A percentile compares a stretch with the other conserved stretches of the same genome.
These are phyloP conservation scores for Teratosphaeria pseudoeucalypti DNA, from an alignment of 2,329 filamentous ascomycete species.

Conservation along the genomic window DNA sequence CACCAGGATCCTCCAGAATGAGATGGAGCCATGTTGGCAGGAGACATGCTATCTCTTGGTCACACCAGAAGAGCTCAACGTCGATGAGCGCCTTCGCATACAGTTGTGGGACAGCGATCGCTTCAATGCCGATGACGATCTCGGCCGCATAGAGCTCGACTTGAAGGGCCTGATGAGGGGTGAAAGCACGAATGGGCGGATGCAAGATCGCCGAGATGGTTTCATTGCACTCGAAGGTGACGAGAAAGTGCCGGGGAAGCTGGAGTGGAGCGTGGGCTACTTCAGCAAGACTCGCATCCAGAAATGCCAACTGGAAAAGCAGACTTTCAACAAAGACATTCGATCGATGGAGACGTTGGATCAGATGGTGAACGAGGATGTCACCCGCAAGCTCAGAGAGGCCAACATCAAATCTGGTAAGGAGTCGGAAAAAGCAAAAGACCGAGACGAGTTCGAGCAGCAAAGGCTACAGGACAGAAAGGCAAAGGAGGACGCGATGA, in stretches of 20 bases:
- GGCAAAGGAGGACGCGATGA: constrained; percentile 47
- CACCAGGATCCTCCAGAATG: constrained; percentile 53
- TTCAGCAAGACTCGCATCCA: constrained; percentile 58
- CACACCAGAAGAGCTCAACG: constrained; percentile 60
- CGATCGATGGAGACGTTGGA: constrained; percentile 49
- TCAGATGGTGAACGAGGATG: constrained; percentile 43
- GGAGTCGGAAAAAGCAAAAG: constrained; percentile 4
- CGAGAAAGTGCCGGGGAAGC: constrained; percentile 57
- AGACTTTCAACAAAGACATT: constrained; percentile 50
- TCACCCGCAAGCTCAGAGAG: constrained; percentile 56
- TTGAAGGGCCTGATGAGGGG: constrained; percentile 55
- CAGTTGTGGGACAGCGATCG: constrained; percentile 70
- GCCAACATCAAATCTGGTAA: constrained; percentile 46
- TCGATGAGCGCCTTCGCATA: constrained; percentile 51
- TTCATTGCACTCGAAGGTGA: constrained; percentile 55
- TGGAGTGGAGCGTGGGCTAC: constrained; percentile 62
- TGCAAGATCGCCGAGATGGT: constrained; percentile 54
- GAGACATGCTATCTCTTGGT: constrained; percentile 62
- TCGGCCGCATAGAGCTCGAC: constrained; percentile 61
- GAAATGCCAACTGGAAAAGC: constrained; percentile 49
- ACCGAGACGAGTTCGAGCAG: constrained; percentile 50
- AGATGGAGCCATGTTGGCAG: constrained; percentile 61
- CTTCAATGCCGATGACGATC: constrained; percentile 61
- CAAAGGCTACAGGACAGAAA: constrained; percentile 59
- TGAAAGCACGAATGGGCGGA: constrained; percentile 48